Conservation (phyloP, 202 grass and related monocot genomes). For the Setaria viridis region DNA sequence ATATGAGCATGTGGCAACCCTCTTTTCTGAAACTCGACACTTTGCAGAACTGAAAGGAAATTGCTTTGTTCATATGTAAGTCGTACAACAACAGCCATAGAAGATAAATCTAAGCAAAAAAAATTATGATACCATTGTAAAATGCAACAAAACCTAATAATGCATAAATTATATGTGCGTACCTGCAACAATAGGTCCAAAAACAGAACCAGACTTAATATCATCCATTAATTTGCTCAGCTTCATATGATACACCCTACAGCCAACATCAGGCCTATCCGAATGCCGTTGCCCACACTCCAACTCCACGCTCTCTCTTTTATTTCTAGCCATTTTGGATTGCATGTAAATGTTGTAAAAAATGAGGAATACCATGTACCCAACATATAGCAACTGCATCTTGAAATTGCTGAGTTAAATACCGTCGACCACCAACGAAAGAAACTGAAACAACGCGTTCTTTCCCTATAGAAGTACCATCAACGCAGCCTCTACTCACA, state of each 20-base stretch:
- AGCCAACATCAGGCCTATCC: constrained; percentile 16
- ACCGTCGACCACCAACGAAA: background rate
- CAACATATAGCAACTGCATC: constrained; percentile 35
- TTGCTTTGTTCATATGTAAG: too few species aligned
- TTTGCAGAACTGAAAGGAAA: background rate
- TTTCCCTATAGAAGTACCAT: background rate
- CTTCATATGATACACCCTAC: constrained; percentile 36
- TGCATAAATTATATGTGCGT: too few species aligned
- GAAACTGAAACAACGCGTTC: too few species aligned
- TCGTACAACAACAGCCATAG: too few species aligned
- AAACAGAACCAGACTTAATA: background rate
- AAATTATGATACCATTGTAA: too few species aligned
- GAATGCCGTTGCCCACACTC: background rate
- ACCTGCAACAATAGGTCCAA: background rate
- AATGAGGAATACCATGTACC: background rate
- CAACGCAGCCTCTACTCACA: background rate
- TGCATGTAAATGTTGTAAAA: constrained; percentile 44
- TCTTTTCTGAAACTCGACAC: background rate
- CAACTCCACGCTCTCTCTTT: background rate
- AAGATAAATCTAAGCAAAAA: too few species aligned
- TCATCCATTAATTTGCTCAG: background rate
- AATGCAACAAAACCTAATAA: too few species aligned
- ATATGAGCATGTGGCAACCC: background rate
- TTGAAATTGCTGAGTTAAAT: constrained; percentile 35
- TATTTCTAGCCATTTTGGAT: constrained; percentile 37